Base-by-base conservation (phyloP, 2,329 filamentous ascomycete genomes). In the Penicillium polonicum region DNA sequence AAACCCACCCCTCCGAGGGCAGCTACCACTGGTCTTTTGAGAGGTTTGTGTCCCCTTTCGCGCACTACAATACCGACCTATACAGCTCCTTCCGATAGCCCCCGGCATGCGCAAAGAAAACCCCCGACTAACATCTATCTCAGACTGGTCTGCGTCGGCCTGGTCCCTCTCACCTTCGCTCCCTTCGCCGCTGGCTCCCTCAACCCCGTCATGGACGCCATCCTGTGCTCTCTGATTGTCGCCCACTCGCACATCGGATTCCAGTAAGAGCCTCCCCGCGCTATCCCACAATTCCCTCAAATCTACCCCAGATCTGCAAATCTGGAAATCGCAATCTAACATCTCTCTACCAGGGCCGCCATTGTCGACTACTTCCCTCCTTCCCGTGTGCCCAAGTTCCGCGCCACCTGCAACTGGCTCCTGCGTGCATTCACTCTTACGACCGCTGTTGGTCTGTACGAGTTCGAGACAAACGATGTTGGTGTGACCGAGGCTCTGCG, bases 11-110 rank as follows among this genome's bases (percentile, higher is more conserved):
- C 42, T 81, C 86, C 55, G 91, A 99, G 80, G 94, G 94, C 69
- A 95, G 90, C 77, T 99, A 97, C 82, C 94, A 99, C 85, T 99
- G 94, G 94, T 90, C 89, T 60, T 96, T 96, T 72, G 94, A 99
- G 83, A 82, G 86, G 83, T 85, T 72, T 57, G 69, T 68, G 39
- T 36, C 27, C n/a, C 44, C 23, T 27, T 19, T 8, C 3, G 36
- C 36, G 23, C 23, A 10, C 45, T 46, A 2, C 5, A 53, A 42
- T 13, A 10, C 6, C 27, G 13, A 29, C 7, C 15, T 9, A 29
- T 9, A 12, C 13, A 15, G 27, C 5, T 10, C n/a, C 4, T 53
- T 53, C 55, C 49, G 55, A 36, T 10, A n/a, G 7, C n/a, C 5
- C 4, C 35, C 35, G 54, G 35, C 15, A 48, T 29, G 35, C 31